These are phyloP conservation scores for Prunus yedoensis DNA, from an alignment of 331 rosid genomes.

Conservation along the genomic window DNA sequence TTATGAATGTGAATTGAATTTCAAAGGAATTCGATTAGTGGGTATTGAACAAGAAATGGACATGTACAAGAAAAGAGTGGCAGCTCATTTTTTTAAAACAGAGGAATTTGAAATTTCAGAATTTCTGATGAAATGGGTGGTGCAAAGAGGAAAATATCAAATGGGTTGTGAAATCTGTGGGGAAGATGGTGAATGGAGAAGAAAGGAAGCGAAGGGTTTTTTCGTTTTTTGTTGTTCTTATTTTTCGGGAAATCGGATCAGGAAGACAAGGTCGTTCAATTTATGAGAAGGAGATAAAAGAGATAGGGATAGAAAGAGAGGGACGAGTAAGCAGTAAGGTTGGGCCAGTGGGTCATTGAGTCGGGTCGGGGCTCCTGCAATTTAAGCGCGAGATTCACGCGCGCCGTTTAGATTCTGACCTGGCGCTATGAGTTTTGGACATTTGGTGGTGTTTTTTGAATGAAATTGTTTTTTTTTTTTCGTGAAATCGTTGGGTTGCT, in stretches of 20 bases:
- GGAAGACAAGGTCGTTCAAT: background rate
- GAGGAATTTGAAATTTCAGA: background rate
- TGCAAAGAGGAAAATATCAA: background rate
- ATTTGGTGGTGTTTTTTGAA: too few relatives aligned
- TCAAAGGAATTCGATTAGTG: background rate
- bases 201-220: background rate
- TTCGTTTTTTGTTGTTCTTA: too few relatives aligned
- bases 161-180: background rate
- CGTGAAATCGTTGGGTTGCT: background rate
- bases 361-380: constrained; percentile 18
- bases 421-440: constrained; percentile 23
- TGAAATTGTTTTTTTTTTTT: too few relatives aligned
- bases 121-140: background rate
- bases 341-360: background rate
- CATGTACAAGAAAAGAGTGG: too few relatives aligned
- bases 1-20: background rate
- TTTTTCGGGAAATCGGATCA: constrained; percentile 25
- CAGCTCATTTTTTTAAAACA: background rate
- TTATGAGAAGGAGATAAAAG: constrained; percentile 22
- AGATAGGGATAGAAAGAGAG: background rate
- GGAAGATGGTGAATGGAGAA: constrained; percentile 1
- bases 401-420: constrained; percentile 33
- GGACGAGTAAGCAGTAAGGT: background rate
- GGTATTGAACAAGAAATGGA: background rate
- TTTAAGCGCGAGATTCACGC: constrained; percentile 35